Evolutionary conservation across 179 eudicot genomes (phyloP), one percentile per base, ranked within the genome.

Genomic region (Gypsophila paniculata): DNA sequence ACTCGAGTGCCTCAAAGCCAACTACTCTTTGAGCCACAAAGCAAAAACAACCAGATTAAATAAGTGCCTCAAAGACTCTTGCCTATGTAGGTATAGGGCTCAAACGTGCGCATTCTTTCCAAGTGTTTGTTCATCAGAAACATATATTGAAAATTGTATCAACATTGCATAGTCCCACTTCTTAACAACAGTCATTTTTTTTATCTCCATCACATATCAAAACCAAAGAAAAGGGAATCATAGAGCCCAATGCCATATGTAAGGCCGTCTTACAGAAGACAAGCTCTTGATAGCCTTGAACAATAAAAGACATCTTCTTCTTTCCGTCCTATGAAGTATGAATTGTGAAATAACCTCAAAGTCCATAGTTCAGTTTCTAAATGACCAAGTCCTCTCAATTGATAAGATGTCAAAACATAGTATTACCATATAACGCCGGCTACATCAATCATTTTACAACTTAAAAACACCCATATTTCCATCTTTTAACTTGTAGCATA

Each of bases 401-500:
- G 18, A 2, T 17, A 32, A 29, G 18, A 62, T 34, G 23, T 36
- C 26, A 64, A 11, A 64, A 13, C 32, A 18, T 23, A 68, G 9
- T 13, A 23, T 46, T 66, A 21, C 21, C 55, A 44, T 44, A 22
- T 17, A 68, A 68, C 51, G 59, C 51, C 71, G 25, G 32, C 71
- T 26, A 67, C 15, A 46, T 46, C 36, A 48, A 67, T 23, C 71
- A 68, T 48, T 29, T 49, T 13, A 46, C 11, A 65, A 19, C 55
- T 42, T 18, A 46, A 22, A 29, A 63, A 18, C 48, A 36, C 51
- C 68, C 51, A 39, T 29, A 4, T 61, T 44, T 48, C 5, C 19
- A 46, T 67, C 58, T 67, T 22, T 0, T 25, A 48, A 67, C 0
- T 15, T 48, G 69, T 21, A 39, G 42, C 69, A n/a, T 14, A 34